phyloP scores from a whole-genome alignment of 148 eudicot species.

The Silene uniflora region DNA sequence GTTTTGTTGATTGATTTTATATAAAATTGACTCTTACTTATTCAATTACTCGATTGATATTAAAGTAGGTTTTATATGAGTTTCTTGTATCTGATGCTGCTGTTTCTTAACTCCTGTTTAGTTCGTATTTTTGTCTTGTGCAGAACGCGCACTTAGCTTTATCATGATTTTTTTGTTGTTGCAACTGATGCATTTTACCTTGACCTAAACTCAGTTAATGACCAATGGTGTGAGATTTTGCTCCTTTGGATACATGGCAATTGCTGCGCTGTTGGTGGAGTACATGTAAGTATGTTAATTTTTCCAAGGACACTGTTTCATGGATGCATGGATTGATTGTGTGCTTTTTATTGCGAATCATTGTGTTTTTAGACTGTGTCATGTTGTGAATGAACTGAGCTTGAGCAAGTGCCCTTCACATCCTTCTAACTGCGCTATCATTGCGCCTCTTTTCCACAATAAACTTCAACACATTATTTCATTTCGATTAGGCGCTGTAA shows the following conservation, averaged over 20 bases:
- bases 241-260: not conserved
- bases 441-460: not conserved
- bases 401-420: not conserved
- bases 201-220: not conserved
- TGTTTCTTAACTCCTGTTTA: not conserved
- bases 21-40: no score
- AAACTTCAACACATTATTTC: not conserved
- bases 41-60: not conserved
- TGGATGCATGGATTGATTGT: not conserved
- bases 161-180: not conserved
- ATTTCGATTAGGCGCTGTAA: not conserved
- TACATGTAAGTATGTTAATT: not conserved
- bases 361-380: not conserved
- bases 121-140: not conserved
- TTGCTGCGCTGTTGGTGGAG: not conserved
- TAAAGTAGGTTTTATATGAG: not conserved
- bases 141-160: not conserved
- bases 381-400: not conserved
- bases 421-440: not conserved
- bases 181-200: not conserved
- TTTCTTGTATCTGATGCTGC: not conserved
- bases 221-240: not conserved
- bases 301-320: not conserved
- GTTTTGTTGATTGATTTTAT: not conserved
- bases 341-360: slow-evolving; percentile 1